phyloP scores from a whole-genome alignment of 1,284 basidiomycete genomes.

The Phellinidium pouzarii region DNA sequence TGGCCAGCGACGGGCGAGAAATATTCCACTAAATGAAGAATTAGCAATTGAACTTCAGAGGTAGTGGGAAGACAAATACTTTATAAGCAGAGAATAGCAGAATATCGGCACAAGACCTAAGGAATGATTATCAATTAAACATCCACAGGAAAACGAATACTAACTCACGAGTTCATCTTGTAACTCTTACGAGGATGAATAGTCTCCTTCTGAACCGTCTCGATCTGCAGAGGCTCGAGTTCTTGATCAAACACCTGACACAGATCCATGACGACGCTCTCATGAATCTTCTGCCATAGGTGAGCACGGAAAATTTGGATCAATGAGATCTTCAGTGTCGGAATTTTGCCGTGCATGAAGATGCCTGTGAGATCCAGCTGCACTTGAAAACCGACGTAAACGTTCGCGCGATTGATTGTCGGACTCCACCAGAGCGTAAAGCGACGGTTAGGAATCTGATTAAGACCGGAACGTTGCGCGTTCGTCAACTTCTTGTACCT shows the following conservation, averaged over 20 bases:
- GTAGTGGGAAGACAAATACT: conserved; percentile 28
- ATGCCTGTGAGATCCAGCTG: conserved; percentile 96
- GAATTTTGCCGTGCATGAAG: conserved; percentile 97
- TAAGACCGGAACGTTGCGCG: conserved; percentile 92
- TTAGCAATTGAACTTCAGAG: neutral
- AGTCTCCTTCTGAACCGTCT: conserved; percentile 99
- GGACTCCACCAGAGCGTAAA: conserved; percentile 99
- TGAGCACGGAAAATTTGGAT: conserved; percentile 99
- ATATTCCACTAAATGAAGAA: conserved; percentile 78
- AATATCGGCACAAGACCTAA: conserved; percentile 83
- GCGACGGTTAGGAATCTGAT: conserved; percentile 99
- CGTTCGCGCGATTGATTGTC: conserved; percentile 96
- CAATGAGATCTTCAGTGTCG: conserved; percentile 94
- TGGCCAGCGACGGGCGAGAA: conserved; percentile 90
- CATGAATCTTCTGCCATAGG: conserved; percentile 97
- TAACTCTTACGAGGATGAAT: conserved; percentile 99
- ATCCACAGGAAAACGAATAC: neutral
- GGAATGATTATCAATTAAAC: conserved; percentile 10
- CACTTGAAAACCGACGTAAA: conserved; percentile 99
- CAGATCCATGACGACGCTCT: conserved; percentile 95
- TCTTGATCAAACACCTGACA: conserved; percentile 99
- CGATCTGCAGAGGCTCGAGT: conserved; percentile 95
- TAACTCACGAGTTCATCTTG: conserved; percentile 93
- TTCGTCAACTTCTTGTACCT: conserved; percentile 95
- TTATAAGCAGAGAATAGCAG: conserved; percentile 95